These are phyloP conservation scores for Sarocladium kiliense DNA, from an alignment of 2,329 filamentous ascomycete species.

Conservation along the genomic window DNA sequence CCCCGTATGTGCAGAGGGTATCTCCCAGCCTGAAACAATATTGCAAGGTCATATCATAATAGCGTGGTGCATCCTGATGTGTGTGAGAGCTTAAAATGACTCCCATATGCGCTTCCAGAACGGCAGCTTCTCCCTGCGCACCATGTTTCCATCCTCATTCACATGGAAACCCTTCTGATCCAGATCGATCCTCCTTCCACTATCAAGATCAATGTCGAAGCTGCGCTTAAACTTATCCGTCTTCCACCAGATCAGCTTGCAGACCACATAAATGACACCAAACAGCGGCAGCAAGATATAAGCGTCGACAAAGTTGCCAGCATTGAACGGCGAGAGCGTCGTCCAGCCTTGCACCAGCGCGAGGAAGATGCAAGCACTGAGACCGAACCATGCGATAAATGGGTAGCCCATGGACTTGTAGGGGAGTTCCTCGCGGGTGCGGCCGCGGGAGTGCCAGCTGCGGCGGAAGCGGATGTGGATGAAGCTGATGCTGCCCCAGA, in stretches of 20 bases:
- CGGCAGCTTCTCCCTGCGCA: slow-evolving; percentile 18
- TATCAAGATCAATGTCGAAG: slow-evolving; percentile 51
- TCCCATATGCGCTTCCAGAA: slow-evolving; percentile 40
- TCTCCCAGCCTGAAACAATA: neutral
- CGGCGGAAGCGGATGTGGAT: slow-evolving; percentile 67
- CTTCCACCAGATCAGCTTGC: slow-evolving; percentile 46
- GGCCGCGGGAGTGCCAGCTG: slow-evolving; percentile 56
- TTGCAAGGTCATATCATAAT: neutral
- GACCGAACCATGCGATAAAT: slow-evolving; percentile 54
- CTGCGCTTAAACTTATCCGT: slow-evolving; percentile 45
- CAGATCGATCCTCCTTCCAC: slow-evolving; percentile 49
- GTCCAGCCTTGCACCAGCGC: slow-evolving; percentile 59
- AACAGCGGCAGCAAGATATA: slow-evolving; percentile 59
- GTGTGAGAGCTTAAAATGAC: slow-evolving; percentile 37
- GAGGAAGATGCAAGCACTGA: slow-evolving; percentile 53
- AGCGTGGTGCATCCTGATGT: no score
- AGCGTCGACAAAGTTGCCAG: slow-evolving; percentile 61
- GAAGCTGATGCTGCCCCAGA: slow-evolving; percentile 66
- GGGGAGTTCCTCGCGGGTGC: slow-evolving; percentile 47
- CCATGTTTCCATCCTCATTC: slow-evolving; percentile 24
- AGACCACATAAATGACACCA: slow-evolving; percentile 48
- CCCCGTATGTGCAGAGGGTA: neutral
- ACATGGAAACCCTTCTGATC: slow-evolving; percentile 33
- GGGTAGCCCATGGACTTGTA: slow-evolving; percentile 52
- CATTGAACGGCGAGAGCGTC: slow-evolving; percentile 51